phyloP scores from a whole-genome alignment of 495 filamentous ascomycete genomes.

The Aspergillus baeticus region DNA sequence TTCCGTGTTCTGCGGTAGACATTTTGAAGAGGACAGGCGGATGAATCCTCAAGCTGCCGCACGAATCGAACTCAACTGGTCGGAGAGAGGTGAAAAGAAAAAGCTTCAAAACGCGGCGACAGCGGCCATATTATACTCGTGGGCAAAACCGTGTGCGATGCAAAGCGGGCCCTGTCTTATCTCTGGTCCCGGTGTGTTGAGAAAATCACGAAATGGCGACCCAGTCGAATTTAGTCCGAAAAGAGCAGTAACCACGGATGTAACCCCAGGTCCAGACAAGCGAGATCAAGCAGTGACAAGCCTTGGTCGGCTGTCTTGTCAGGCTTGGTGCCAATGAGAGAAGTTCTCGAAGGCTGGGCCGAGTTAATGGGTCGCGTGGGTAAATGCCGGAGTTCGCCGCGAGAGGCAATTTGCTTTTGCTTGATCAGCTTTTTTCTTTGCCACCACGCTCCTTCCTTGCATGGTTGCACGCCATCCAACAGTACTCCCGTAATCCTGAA shows the following conservation, averaged over 20 bases:
- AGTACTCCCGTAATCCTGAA: background rate
- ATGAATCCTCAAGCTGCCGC: conserved; percentile 1
- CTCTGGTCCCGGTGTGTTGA: conserved; percentile 10
- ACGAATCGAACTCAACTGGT: conserved; percentile 6
- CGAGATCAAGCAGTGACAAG: conserved; percentile 24
- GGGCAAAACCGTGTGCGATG: conserved; percentile 12
- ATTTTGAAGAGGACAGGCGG: conserved; percentile 23
- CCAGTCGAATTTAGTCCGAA: conserved; percentile 9
- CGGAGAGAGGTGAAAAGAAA: background rate
- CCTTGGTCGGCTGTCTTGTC: conserved; percentile 20
- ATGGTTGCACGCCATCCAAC: background rate
- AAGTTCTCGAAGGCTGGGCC: conserved; percentile 15
- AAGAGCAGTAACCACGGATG: conserved; percentile 24
- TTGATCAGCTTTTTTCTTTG: background rate
- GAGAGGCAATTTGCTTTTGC: conserved; percentile 3
- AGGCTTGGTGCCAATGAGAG: background rate
- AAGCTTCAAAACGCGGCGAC: background rate
- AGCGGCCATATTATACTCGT: conserved; percentile 20
- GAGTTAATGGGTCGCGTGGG: background rate
- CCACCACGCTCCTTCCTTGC: background rate
- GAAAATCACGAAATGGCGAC: conserved; percentile 9
- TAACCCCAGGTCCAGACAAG: conserved; percentile 33
- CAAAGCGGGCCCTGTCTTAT: conserved; percentile 21
- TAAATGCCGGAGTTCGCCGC: conserved; percentile 19
- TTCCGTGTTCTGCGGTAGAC: conserved; percentile 34